Evolutionary conservation across 2,329 filamentous ascomycete genomes (phyloP).

Genomic region (Cercospora sojina): DNA sequence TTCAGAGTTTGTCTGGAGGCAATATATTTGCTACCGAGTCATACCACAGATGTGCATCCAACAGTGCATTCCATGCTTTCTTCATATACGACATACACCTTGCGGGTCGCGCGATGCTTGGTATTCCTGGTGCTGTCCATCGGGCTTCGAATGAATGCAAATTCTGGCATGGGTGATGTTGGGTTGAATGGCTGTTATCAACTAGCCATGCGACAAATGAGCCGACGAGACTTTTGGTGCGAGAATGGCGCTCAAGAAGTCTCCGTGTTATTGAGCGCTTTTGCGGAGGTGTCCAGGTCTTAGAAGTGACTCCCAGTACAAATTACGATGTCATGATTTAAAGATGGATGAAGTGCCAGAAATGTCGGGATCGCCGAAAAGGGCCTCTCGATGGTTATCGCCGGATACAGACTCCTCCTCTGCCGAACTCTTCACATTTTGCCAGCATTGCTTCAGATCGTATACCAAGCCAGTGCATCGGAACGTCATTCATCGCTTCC

Average conservation of each 20-base stretch:
- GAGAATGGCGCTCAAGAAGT: conserved; percentile 17
- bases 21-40: conserved; percentile 10
- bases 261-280: background rate
- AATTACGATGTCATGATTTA: background rate
- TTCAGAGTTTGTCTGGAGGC: conserved; percentile 22
- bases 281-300: conserved; percentile 8
- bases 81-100: conserved; percentile 14
- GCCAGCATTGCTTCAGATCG: conserved; percentile 3
- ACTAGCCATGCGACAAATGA: conserved; percentile 18
- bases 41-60: background rate
- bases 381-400: background rate
- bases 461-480: conserved; percentile 13
- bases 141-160: conserved; percentile 9
- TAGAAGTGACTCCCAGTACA: background rate
- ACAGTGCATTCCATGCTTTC: conserved; percentile 12
- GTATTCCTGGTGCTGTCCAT: conserved; percentile 18
- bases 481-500: background rate
- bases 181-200: conserved; percentile 12
- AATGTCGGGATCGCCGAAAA: too few species aligned
- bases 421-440: conserved; percentile 7
- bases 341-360: background rate
- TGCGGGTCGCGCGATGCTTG: conserved; percentile 18
- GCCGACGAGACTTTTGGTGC: conserved; percentile 14
- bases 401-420: conserved; percentile 8
- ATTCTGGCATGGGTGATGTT: background rate